A percentile compares a stretch with the other conserved stretches of the same genome.
These are phyloP conservation scores for Candida maesae DNA, from an alignment of 805 yeast genomes.

Conservation along the genomic window DNA sequence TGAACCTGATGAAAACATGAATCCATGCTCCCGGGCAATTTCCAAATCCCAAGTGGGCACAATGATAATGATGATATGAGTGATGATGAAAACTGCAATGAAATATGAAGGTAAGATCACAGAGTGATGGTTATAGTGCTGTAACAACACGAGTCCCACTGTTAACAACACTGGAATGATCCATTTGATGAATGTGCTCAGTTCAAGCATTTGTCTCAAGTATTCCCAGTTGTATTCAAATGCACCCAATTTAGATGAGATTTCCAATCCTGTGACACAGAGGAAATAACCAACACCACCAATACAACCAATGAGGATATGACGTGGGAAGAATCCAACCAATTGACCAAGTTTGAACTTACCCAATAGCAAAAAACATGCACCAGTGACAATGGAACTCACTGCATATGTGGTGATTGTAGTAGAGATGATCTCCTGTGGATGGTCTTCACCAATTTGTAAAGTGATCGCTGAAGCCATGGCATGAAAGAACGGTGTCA, in stretches of 20 bases:
- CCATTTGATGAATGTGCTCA: constrained; percentile 59
- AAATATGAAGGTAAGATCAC: constrained; percentile 79
- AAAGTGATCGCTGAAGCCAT: constrained; percentile 76
- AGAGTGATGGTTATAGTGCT: constrained; percentile 60
- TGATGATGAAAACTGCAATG: constrained; percentile 61
- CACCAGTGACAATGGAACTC: constrained; percentile 82
- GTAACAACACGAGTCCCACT: constrained; percentile 52
- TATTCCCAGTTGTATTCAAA: constrained; percentile 61
- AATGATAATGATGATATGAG: constrained; percentile 63
- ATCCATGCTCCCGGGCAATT: constrained; percentile 66
- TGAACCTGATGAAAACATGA: constrained; percentile 58
- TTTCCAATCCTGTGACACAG: constrained; percentile 86
- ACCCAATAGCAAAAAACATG: constrained; percentile 74
- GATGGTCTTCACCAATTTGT: constrained; percentile 46
- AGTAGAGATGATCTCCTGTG: constrained; percentile 67
- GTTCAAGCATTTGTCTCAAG: constrained; percentile 41
- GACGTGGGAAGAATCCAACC: constrained; percentile 95
- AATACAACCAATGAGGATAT: constrained; percentile 92
- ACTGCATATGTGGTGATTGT: constrained; percentile 82
- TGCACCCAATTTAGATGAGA: constrained; percentile 75
- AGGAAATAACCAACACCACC: constrained; percentile 98
- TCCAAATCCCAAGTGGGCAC: constrained; percentile 65
- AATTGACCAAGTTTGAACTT: constrained; percentile 75
- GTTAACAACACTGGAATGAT: constrained; percentile 65
- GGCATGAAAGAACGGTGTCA: constrained; percentile 96